Evolutionary conservation across 345 rosid species (phyloP).

Genomic region (Syzygium aromaticum): DNA sequence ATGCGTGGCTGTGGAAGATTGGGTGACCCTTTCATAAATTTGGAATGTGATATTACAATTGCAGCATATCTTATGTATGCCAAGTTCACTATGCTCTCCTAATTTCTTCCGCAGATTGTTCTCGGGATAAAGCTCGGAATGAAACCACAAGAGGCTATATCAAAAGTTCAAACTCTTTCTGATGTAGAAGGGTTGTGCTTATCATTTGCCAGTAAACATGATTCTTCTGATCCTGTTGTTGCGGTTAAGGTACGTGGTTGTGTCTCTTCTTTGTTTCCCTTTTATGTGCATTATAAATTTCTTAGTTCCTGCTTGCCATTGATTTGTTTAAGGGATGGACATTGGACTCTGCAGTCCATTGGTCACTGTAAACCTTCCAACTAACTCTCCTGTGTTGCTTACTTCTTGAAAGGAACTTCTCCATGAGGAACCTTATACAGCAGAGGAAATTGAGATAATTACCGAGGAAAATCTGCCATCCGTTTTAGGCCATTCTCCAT

Average conservation of each 20-base stretch:
- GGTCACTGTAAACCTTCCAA: neutral
- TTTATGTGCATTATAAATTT: neutral
- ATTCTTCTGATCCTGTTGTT: slow-evolving; percentile 69
- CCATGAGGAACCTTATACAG: slow-evolving; percentile 67
- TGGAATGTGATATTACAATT: neutral
- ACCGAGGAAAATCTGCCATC: slow-evolving; percentile 40
- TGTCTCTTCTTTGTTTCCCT: slow-evolving; percentile 2
- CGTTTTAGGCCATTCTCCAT: slow-evolving; percentile 48
- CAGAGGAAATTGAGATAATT: slow-evolving; percentile 73
- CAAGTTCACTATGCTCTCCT: neutral
- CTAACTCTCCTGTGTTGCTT: neutral
- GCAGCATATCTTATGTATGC: neutral
- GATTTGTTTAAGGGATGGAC: neutral
- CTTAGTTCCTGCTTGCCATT: neutral
- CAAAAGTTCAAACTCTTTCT: slow-evolving; percentile 80
- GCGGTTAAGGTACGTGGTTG: slow-evolving; percentile 67
- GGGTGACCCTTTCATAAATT: neutral
- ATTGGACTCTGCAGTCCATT: neutral
- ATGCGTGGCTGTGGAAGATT: neutral
- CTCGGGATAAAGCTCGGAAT: slow-evolving; percentile 85
- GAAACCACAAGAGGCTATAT: slow-evolving; percentile 62
- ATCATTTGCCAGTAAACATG: slow-evolving; percentile 41
- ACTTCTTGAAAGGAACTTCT: slow-evolving; percentile 44
- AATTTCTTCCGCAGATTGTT: slow-evolving; percentile 41
- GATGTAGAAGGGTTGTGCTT: slow-evolving; percentile 88